Evolutionary conservation across 345 rosid genomes (phyloP), one percentile per base, ranked within the genome.

Genomic region (Syzygium jambos): DNA sequence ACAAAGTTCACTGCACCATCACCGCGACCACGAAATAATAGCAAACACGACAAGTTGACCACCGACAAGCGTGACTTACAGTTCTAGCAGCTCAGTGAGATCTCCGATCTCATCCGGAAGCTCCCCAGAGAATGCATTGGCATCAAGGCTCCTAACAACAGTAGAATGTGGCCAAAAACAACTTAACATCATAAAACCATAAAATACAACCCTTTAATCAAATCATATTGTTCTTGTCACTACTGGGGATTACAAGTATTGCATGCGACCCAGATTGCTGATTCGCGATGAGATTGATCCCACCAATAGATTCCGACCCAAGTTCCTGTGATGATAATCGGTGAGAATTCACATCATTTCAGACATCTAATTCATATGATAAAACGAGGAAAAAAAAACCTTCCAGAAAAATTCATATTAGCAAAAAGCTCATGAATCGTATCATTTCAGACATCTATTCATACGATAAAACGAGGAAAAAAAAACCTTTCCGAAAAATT

Each of bases 221-320:
- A 16, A 65, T 65, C 41, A 65, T 0, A 30, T 16, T 29, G 43
- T 65, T 30, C 41, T 29, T 30, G 41, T 65, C 43, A 15, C 78
- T 15, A 11, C 8, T 11, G 41, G 43, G 11, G 78, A 65, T 65
- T 65, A 95, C 98, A 96, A 88, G 88, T 88, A 93, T 87, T 92
- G 95, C 94, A 94, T 85, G 84, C 88, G 87, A 77, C 90, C 90
- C 65, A 94, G 88, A 89, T 93, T 93, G 84, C 91, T 89, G 43
- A 94, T 87, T 16, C 92, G 87, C 51, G 93, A 11, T 38, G 95
- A 85, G 82, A 94, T 87, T 25, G 88, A 86, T 86, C 96, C 96
- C 10, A 91, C 91, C 88, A 94, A 88, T 89, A 84, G 87, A 91
- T 94, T 94, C 49, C 88, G 88, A 68, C 56, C 87, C 92, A 94